phyloP scores from a whole-genome alignment of 768 basidiomycete species.

The Naganishia vishniacii region DNA sequence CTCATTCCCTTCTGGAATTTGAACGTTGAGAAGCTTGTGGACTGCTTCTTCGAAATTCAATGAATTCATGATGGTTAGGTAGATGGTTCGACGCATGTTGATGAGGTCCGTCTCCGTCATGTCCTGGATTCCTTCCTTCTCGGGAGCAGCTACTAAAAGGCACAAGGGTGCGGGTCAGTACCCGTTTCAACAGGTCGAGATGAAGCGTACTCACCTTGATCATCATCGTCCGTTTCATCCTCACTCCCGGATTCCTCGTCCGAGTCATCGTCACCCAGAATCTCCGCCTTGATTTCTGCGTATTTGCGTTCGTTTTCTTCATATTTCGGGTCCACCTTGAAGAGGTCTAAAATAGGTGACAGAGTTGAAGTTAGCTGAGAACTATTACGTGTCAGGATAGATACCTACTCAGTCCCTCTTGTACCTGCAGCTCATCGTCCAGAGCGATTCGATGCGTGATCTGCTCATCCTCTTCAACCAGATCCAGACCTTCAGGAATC shows the following conservation, averaged over 20 bases:
- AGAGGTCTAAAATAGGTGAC: conserved; percentile 61
- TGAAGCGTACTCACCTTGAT: conserved; percentile 53
- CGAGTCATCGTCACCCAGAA: conserved; percentile 67
- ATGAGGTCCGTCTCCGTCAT: conserved; percentile 91
- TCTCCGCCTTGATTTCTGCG: conserved; percentile 81
- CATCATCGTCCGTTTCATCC: conserved; percentile 58
- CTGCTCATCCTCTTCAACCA: conserved; percentile 97
- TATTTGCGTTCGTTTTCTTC: conserved; percentile 91
- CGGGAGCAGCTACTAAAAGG: conserved; percentile 53
- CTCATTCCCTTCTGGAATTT: conserved; percentile 87
- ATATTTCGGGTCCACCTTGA: conserved; percentile 86
- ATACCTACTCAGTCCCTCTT: conserved; percentile 83
- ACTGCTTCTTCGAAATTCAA: conserved; percentile 98
- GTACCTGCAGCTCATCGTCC: conserved; percentile 87
- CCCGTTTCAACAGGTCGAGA: background rate
- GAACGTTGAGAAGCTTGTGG: conserved; percentile 91
- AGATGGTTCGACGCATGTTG: conserved; percentile 87
- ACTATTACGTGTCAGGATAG: background rate
- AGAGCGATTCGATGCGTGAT: conserved; percentile 89
- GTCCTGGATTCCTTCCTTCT: conserved; percentile 86
- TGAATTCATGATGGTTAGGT: conserved; percentile 98
- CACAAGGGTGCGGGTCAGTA: too few relatives aligned
- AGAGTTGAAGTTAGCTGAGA: background rate
- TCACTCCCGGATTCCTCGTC: conserved; percentile 52
- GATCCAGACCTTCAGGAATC: conserved; percentile 84